phyloP scores from a whole-genome alignment of 2,329 filamentous ascomycete species.

The Fusarium sp. region DNA sequence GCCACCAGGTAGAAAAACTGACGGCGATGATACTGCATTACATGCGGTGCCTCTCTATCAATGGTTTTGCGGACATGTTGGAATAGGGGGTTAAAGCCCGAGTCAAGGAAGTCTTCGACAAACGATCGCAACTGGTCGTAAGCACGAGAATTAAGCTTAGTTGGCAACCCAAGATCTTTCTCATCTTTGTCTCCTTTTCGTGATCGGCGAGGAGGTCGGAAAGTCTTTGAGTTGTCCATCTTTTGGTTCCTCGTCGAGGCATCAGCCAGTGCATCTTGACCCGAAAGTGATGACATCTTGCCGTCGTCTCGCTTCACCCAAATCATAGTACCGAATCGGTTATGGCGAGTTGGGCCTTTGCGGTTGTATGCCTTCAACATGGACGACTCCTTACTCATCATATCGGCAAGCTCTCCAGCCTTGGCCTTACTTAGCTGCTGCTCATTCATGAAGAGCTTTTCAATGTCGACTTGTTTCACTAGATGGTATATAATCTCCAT shows the following conservation, averaged over 20 bases:
- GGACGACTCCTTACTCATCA: constrained; percentile 86
- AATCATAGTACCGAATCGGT: constrained; percentile 95
- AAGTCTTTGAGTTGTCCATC: constrained; percentile 92
- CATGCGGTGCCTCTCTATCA: constrained; percentile 86
- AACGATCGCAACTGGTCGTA: constrained; percentile 82
- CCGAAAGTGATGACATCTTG: constrained; percentile 87
- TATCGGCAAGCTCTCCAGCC: constrained; percentile 76
- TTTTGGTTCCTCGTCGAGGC: constrained; percentile 80
- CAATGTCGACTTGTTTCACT: constrained; percentile 86
- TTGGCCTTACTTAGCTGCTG: constrained; percentile 75
- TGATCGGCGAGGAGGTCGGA: constrained; percentile 79
- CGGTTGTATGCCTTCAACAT: constrained; percentile 82
- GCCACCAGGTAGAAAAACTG: constrained; percentile 94
- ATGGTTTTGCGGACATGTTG: constrained; percentile 87
- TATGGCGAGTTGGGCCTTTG: constrained; percentile 86
- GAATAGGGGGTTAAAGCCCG: constrained; percentile 93
- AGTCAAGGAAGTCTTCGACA: constrained; percentile 93
- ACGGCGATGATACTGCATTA: constrained; percentile 79
- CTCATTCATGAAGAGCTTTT: constrained; percentile 87
- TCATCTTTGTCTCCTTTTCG: constrained; percentile 71
- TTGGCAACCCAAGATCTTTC: constrained; percentile 81
- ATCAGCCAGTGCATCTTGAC: constrained; percentile 84
- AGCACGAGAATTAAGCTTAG: constrained; percentile 77
- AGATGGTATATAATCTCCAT: constrained; percentile 94
- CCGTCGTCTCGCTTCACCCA: constrained; percentile 92